These are phyloP conservation scores for Penicillium sp. DNA, from an alignment of 2,329 filamentous ascomycete genomes.

Conservation along the genomic window DNA sequence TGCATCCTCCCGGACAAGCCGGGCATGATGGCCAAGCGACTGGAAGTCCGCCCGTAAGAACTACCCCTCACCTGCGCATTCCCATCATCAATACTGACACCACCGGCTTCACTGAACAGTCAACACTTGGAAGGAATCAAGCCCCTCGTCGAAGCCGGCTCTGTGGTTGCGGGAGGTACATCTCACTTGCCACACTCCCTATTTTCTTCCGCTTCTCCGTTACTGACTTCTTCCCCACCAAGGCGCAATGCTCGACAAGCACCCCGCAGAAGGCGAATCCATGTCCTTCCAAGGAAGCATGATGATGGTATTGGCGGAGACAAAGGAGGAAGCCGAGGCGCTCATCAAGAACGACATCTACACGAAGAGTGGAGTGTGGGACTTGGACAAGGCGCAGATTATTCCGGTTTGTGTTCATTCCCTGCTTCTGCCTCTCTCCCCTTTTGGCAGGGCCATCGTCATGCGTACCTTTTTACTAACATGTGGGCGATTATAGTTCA, in stretches of 20 bases:
- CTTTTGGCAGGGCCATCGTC: no score
- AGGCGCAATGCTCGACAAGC: constrained; percentile 60
- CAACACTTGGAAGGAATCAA: constrained; percentile 52
- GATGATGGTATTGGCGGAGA: constrained; percentile 58
- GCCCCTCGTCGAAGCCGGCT: constrained; percentile 46
- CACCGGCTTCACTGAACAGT: no score
- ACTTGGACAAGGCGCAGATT: constrained; percentile 55
- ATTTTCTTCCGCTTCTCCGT: no score
- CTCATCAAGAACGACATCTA: constrained; percentile 68
- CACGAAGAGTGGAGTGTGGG: constrained; percentile 64
- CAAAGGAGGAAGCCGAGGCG: constrained; percentile 62
- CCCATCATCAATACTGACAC: no score
- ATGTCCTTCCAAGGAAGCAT: constrained; percentile 65
- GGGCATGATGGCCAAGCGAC: constrained; percentile 51
- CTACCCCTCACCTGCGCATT: no score
- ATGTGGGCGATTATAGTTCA: constrained; percentile 19
- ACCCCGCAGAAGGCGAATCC: constrained; percentile 54
- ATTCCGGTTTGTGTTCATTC: constrained; percentile 27
- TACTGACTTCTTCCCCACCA: background rate
- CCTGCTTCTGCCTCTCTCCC: no score
- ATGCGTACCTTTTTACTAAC: no score
- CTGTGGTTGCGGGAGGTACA: constrained; percentile 58
- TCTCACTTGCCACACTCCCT: no score
- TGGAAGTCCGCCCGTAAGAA: constrained; percentile 43
- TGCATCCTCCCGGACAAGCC: constrained; percentile 61